Evolutionary conservation across 73 alveolate genomes (phyloP), one percentile per base, ranked within the genome.

Genomic region (Urostyla sp.): DNA sequence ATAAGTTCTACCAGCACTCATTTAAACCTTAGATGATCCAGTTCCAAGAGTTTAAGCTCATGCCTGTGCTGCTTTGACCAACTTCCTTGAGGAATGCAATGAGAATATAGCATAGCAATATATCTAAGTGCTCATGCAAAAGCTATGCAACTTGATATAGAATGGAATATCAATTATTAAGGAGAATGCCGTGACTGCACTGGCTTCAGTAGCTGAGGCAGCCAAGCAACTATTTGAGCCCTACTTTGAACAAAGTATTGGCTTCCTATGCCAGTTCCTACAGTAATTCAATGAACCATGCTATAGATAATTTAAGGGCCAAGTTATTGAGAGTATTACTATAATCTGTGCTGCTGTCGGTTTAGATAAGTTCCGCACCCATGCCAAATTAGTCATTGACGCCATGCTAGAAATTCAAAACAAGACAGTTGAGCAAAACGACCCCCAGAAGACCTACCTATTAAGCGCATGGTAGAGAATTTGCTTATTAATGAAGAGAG

Each of bases 401-500:
- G 85, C 90, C 32, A 44, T 94, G 52, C 87, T 91, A 37, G 72
- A 67, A 11, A 88, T 94, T 45, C 90, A 94, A 77, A 81, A 80
- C 61, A 72, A 79, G 43, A 53, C 69, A 43, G 72, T 83, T 0
- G 97, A 92, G 38, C 49, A 78, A 26, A 72, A 53, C 36, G 98
- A 94, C 58, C 95, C 97, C 16, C 88, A 88, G 50, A 84, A 87
- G 56, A 83, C 93, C 40, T 94, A 94, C 78, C 73, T 94, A 2
- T 85, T 94, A 18, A 54, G 95, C 3, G 97, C 97, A 37, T 94
- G 98, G 98, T 84, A 94, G 77, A 89, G 98, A 89, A 83, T 94
- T 44, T 79, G 89, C 51, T 67, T 92, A 7, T 66, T 81, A 24
- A 86, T 91, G 88, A 89, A 88, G 55, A 61, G 84, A 37, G 90